Base-by-base conservation (phyloP, 331 rosid genomes). In the Arachis monticola region DNA sequence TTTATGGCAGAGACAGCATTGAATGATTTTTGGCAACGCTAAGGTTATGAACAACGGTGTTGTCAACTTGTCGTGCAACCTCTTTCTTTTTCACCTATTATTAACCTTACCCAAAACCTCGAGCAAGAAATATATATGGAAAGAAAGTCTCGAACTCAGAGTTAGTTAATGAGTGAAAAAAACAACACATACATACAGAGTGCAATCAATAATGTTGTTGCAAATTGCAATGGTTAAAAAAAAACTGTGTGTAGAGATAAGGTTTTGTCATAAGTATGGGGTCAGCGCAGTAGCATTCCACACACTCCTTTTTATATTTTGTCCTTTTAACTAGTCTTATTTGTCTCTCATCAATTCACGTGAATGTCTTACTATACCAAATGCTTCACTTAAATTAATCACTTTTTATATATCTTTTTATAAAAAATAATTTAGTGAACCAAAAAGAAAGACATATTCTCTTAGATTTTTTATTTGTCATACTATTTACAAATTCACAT, bases 181-280 rank as follows among this genome's bases (percentile, higher is more conserved):
- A 4, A 35, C 5, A 35, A 64, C 4, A 40, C 11, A 22, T 27
- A 27, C 30, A 27, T 27, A 27, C 30, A 27, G 30, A 27, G 30
- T 27, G 30, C 30, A 27, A 27, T 27, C 30, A 27, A 27, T 27
- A 27, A 27, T 27, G 30, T 27, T 27, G 30, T 27, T 4, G 7
- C 55, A 22, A 62, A 5, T 4, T 4, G 7, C 55, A 22, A 62
- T 75, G 64, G 80, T 64, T 69, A 80, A 83, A 69, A 56, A 10
- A 3, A 4, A 35, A 35, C 0, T 2, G 40, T 30, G 57, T 60
- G 50, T 64, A 77, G 67, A 69, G 93, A 88, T 90, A 90, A 89
- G 97, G 88, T 82, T 90, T 84, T 81, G 81, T 79, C 81, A 84
- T 78, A 76, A 72, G 81, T 63, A 77, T 80, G 83, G 91, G 89